Percentiles rank a stretch among this genome's conserved stretches.
Evolutionary conservation across 1,284 basidiomycete species (phyloP).

Genomic region (Melampsora americana): DNA sequence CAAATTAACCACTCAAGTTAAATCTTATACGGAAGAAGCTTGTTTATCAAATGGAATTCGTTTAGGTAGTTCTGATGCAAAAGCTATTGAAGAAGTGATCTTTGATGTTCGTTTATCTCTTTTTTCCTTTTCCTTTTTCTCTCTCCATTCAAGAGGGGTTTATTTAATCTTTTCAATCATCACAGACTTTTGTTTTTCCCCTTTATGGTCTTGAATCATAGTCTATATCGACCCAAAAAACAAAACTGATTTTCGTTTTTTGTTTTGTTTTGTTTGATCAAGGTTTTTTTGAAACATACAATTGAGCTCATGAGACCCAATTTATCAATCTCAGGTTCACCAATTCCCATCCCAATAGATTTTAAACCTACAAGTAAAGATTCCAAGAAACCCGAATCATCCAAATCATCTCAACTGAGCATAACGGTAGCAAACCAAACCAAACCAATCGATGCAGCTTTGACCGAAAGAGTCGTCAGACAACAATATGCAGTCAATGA

Average conservation of each 20-base stretch:
- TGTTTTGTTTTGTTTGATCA: neutral
- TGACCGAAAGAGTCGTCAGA: conserved; percentile 33
- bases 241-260: too few relatives aligned
- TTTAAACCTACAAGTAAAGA: neutral
- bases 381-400: neutral
- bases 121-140: neutral
- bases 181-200: too few relatives aligned
- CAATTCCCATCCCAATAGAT: conserved; percentile 11
- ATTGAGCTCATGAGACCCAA: conserved; percentile 32
- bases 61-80: conserved; percentile 16
- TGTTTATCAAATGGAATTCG: conserved; percentile 21
- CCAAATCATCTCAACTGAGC: neutral
- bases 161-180: too few relatives aligned
- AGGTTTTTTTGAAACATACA: conserved; percentile 39
- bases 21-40: conserved; percentile 13
- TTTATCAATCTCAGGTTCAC: conserved; percentile 10
- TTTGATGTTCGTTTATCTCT: conserved; percentile 18
- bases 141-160: too few relatives aligned
- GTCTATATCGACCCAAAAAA: too few relatives aligned
- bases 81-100: conserved; percentile 10
- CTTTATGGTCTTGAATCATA: too few relatives aligned
- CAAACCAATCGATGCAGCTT: conserved; percentile 27
- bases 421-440: neutral
- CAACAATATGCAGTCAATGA: conserved; percentile 35
- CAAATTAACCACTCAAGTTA: conserved; percentile 18